A percentile compares a stretch with the other conserved stretches of the same genome.
Conservation (phyloP, 1,284 basidiomycete species). For the Marasmius fiardii region DNA sequence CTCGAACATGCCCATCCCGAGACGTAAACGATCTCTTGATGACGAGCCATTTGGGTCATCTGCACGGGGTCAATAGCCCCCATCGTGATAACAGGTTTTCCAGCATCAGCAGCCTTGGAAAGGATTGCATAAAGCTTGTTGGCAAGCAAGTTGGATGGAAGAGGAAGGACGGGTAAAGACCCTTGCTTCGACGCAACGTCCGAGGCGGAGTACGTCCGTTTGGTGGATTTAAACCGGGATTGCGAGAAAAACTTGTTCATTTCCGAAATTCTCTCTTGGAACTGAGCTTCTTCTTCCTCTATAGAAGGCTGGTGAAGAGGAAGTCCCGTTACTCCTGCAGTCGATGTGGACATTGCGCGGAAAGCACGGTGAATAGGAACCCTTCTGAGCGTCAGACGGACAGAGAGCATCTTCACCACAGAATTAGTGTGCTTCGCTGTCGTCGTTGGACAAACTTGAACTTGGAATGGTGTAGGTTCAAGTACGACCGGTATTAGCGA, state of each 20-base stretch:
- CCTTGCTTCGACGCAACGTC: conserved; percentile 88
- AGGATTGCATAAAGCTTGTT: conserved; percentile 80
- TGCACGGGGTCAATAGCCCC: conserved; percentile 91
- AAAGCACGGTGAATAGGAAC: conserved; percentile 15
- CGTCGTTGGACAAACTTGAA: background rate
- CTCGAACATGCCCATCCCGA: conserved; percentile 93
- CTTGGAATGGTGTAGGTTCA: background rate
- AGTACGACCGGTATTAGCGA: background rate
- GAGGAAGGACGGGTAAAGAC: conserved; percentile 74
- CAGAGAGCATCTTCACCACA: conserved; percentile 19
- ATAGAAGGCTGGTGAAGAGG: conserved; percentile 63
- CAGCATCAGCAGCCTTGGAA: conserved; percentile 58
- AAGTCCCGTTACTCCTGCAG: conserved; percentile 30
- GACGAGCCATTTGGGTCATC: conserved; percentile 95
- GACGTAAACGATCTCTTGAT: conserved; percentile 94
- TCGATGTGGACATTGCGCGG: conserved; percentile 31
- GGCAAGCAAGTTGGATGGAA: conserved; percentile 75
- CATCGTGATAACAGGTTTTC: conserved; percentile 79
- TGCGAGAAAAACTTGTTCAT: conserved; percentile 73
- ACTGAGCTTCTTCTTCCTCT: conserved; percentile 63
- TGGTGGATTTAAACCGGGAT: conserved; percentile 72
- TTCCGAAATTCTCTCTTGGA: conserved; percentile 59
- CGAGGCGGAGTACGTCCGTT: conserved; percentile 76
- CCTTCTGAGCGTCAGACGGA: conserved; percentile 13
- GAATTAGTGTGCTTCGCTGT: background rate